Evolutionary conservation across 495 filamentous ascomycete genomes (phyloP), one percentile per base, ranked within the genome.

Genomic region (Parathielavia hyrcaniae): DNA sequence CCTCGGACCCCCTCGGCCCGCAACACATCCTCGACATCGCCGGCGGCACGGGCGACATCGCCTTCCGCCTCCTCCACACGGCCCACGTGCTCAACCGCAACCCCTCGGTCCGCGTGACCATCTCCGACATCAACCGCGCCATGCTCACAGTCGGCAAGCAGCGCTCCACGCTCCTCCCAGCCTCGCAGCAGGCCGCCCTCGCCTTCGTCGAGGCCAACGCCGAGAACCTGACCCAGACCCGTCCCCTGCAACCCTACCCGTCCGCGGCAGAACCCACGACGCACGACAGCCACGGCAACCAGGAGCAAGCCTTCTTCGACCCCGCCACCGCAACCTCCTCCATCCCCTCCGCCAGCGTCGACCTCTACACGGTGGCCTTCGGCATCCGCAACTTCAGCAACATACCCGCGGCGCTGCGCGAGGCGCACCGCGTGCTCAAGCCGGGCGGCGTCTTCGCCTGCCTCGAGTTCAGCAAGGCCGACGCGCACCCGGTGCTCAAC

Each of bases 361-460:
- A 98, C 69, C 79, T 98, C 9, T 98, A 98, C 76, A 98, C 93
- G 2, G 92, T 97, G 9, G 93, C 95, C 4, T 98, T 98, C 67
- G 93, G 93, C 35, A 96, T 97, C 71, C 83, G 93, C 47, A 98
- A 98, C 72, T 97, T 98, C 76, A 91, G 87, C 49, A 78, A 91
- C 73, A 93, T 95, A 68, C 81, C 84, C 55, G 77, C 77, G 0
- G 93, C 95, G 0, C 75, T 98, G 26, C 66, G 78, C 8, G 89
- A 96, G 66, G 93, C 93, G 0, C 83, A 81, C 73, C 82, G 93
- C 2, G 90, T 98, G 10, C 80, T 98, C 8, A 92, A 90, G 72
- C 93, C 93, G 2, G 93, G 93, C 39, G 93, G 93, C 62, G 86
- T 97, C 0, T 97, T 98, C 73, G 92, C 93, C 5, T 97, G 93